These are phyloP conservation scores for Ampelomyces quisqualis DNA, from an alignment of 2,329 filamentous ascomycete species.

Conservation along the genomic window DNA sequence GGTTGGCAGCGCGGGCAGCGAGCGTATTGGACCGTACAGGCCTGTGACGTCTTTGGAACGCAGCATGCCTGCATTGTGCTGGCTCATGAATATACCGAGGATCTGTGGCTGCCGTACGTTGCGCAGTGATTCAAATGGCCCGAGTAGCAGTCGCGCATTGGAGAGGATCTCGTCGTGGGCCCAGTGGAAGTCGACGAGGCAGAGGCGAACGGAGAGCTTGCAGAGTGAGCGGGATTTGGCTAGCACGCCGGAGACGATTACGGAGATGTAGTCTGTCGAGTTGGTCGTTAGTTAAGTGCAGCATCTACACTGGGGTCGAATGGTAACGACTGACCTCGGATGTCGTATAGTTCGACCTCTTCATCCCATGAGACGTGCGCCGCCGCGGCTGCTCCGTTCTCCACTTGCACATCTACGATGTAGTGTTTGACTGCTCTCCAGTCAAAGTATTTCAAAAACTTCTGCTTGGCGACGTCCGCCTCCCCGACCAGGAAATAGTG, in stretches of 20 bases:
- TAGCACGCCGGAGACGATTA: slow-evolving; percentile 35
- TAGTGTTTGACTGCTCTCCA: slow-evolving; percentile 38
- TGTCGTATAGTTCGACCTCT: slow-evolving; percentile 42
- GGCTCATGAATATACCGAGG: slow-evolving; percentile 26
- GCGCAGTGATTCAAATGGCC: slow-evolving; percentile 34
- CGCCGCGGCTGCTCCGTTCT: slow-evolving; percentile 18
- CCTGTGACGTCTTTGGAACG: neutral
- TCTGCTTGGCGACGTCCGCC: slow-evolving; percentile 17
- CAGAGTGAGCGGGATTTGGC: slow-evolving; percentile 30
- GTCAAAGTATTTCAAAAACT: slow-evolving; percentile 31
- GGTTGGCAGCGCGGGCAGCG: slow-evolving; percentile 26
- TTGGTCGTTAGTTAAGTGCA: neutral
- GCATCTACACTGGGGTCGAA: neutral
- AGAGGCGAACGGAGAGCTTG: slow-evolving; percentile 33
- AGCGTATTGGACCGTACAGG: slow-evolving; percentile 20
- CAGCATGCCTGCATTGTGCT: no score
- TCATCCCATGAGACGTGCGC: slow-evolving; percentile 27
- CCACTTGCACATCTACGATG: slow-evolving; percentile 33
- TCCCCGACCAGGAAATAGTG: slow-evolving; percentile 19
- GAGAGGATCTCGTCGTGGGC: slow-evolving; percentile 18
- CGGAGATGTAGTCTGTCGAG: slow-evolving; percentile 30
- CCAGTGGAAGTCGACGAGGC: slow-evolving; percentile 31
- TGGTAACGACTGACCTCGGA: slow-evolving; percentile 21
- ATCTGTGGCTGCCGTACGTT: slow-evolving; percentile 33
- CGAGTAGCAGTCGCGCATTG: slow-evolving; percentile 29